Percentiles rank a stretch among this genome's conserved stretches.
Conservation (phyloP, 2,329 filamentous ascomycete species). For the Xenoacremonium recifei region DNA sequence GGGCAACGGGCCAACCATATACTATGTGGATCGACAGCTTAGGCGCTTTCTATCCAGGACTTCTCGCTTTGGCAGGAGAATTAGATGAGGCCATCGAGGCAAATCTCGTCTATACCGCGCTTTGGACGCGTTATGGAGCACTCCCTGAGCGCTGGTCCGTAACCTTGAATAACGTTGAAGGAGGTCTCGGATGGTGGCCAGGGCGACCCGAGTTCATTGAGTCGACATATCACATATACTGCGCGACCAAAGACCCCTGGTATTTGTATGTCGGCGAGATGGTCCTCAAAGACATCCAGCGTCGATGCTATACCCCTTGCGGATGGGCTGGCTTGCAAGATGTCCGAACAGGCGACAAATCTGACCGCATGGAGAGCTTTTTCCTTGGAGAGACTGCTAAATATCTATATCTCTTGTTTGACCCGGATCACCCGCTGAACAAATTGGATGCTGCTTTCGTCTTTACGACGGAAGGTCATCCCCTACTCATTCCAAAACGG, state of each 20-base stretch:
- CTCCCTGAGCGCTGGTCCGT: slow-evolving; percentile 94
- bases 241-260: slow-evolving; percentile 91
- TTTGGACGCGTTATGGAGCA: slow-evolving; percentile 94
- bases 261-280: slow-evolving; percentile 96
- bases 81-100: slow-evolving; percentile 88
- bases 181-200: slow-evolving; percentile 90
- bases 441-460: slow-evolving; percentile 83
- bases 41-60: slow-evolving; percentile 90
- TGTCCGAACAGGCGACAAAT: slow-evolving; percentile 78
- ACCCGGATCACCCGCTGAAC: slow-evolving; percentile 83
- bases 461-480: slow-evolving; percentile 95
- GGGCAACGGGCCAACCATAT: slow-evolving; percentile 81
- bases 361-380: slow-evolving; percentile 98
- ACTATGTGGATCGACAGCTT: slow-evolving; percentile 96
- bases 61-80: slow-evolving; percentile 83
- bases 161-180: slow-evolving; percentile 77
- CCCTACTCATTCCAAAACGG: slow-evolving; percentile 71
- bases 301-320: slow-evolving; percentile 85
- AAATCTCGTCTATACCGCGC: slow-evolving; percentile 84
- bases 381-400: slow-evolving; percentile 96
- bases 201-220: slow-evolving; percentile 96
- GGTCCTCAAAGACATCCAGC: slow-evolving; percentile 83
- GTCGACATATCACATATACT: slow-evolving; percentile 94
- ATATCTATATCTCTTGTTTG: slow-evolving; percentile 91
- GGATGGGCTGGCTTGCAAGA: slow-evolving; percentile 91